Conservation (phyloP, 1,139 yeast genomes). For the Protomyces macrosporus region DNA sequence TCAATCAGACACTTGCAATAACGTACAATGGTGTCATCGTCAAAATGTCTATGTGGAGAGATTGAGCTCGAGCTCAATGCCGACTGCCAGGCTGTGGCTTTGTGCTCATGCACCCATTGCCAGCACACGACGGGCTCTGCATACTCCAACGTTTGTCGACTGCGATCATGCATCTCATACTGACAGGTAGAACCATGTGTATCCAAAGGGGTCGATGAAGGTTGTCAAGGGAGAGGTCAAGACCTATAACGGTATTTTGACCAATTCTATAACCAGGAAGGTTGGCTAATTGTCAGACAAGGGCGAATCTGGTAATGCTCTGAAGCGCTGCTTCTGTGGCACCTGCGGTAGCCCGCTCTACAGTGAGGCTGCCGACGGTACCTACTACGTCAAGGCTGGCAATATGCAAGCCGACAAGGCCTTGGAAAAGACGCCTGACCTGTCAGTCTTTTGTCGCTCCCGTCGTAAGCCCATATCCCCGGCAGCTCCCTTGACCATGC, state of each 20-base stretch:
- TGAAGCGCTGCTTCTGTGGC: conserved; percentile 2
- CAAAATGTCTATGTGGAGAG: neutral
- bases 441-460: neutral
- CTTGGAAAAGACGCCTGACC: neutral
- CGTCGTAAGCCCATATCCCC: neutral
- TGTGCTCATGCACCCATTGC: neutral
- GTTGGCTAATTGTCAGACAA: neutral
- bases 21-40: neutral
- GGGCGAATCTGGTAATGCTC: neutral
- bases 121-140: conserved; percentile 4
- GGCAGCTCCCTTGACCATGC: neutral
- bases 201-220: neutral
- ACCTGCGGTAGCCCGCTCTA: neutral
- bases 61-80: neutral
- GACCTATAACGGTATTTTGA: neutral
- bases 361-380: neutral
- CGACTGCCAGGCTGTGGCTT: neutral
- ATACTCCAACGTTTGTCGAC: neutral
- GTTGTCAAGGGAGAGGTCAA: neutral
- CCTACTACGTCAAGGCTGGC: conserved; percentile 6
- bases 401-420: neutral
- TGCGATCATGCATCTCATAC: neutral
- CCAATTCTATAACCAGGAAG: neutral
- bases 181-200: neutral
- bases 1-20: too few relatives aligned